phyloP scores from a whole-genome alignment of 495 filamentous ascomycete species.

The Viridothelium virens region DNA sequence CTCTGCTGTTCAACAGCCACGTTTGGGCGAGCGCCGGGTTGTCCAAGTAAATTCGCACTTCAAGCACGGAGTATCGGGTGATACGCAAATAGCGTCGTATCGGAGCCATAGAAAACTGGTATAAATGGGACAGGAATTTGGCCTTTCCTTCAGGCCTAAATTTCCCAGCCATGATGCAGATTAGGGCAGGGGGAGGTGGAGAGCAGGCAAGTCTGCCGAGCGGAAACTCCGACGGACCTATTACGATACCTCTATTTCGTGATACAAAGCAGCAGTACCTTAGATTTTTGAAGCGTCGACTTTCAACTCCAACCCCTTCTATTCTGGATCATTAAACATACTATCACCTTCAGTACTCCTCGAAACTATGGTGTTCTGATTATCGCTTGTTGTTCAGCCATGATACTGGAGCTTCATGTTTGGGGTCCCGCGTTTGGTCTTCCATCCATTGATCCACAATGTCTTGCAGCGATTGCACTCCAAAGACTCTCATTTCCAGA shows the following conservation, averaged over 20 bases:
- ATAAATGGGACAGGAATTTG: neutral
- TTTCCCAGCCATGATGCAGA: neutral
- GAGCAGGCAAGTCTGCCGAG: conserved; percentile 2
- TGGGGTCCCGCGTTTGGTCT: conserved; percentile 86
- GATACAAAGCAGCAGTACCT: neutral
- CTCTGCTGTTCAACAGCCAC: conserved; percentile 71
- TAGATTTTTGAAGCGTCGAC: neutral
- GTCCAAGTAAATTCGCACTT: conserved; percentile 91
- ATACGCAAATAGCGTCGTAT: conserved; percentile 78
- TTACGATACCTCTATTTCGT: too few relatives aligned
- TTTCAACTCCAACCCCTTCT: neutral
- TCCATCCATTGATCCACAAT: conserved; percentile 86
- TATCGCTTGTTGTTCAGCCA: conserved; percentile 21
- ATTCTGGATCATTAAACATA: neutral
- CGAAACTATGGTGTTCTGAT: neutral
- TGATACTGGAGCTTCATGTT: conserved; percentile 74
- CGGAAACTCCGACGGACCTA: neutral
- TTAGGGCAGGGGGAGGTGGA: neutral
- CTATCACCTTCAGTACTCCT: neutral
- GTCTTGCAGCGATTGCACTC: conserved; percentile 57
- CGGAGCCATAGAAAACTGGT: conserved; percentile 55
- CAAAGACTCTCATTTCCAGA: conserved; percentile 49
- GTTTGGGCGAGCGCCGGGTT: conserved; percentile 67
- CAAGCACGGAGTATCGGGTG: conserved; percentile 81
- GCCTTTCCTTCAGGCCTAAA: neutral